Evolutionary conservation across 805 yeast species (phyloP), one percentile per base, ranked within the genome.

Genomic region (Barnettozyma populi): DNA sequence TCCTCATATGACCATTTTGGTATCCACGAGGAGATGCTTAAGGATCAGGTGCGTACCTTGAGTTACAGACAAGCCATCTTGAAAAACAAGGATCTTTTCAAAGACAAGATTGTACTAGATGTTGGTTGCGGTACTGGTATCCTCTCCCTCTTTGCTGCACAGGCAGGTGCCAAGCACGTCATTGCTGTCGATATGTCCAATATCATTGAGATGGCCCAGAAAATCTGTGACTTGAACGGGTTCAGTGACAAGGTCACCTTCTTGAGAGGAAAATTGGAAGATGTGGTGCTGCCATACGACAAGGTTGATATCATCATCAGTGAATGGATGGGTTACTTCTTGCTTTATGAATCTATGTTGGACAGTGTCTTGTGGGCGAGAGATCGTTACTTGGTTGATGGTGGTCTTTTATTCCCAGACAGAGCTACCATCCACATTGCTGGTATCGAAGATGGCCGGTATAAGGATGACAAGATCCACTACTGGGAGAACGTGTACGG

Each of bases 111-210:
- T 52, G 99, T 94, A 7, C 74, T 94, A 49, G 99, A 94, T 70
- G 99, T 94, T 49, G 99, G 99, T 43, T 95, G 99, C 69, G 99
- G 99, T 57, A 94, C 99, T 19, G 99, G 99, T 57, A 90, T 94
- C 56, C 72, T 94, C 53, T 90, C 97, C 23, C 88, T 94, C 96
- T 94, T 94, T 74, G 98, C 98, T 16, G 97, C 92, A 44, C 84
- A 84, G 63, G 95, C 97, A n/a, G 99, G 99, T 55, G 99, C 99
- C 53, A 89, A 90, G 67, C 97, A 90, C 64, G 99, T 94, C 46
- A 85, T 90, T 67, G 96, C 96, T 43, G 97, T 94, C 47, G 99
- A 94, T 69, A 90, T 90, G 90, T 89, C 97, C 21, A 86, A 86
- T 65, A 94, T 94, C 66, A 94, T 95, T 58, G 95, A 84, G 54